Conservation (phyloP, 257 asterid genomes). For the Solanum chilense region DNA sequence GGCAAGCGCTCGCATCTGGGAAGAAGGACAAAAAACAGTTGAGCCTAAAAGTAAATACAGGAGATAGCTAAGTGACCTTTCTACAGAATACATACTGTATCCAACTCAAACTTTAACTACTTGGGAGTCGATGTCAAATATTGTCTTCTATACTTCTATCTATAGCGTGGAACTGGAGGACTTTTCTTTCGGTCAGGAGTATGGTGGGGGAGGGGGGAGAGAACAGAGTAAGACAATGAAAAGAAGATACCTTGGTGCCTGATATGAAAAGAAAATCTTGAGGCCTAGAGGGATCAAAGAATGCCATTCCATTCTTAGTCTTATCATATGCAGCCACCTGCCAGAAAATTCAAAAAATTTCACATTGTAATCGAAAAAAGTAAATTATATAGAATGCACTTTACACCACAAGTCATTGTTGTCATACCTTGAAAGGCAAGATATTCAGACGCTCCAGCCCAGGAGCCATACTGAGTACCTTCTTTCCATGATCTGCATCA, state of each 20-base stretch:
- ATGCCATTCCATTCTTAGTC: constrained; percentile 77
- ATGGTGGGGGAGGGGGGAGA: background rate
- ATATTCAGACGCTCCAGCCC: constrained; percentile 85
- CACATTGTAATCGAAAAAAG: background rate
- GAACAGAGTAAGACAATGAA: background rate
- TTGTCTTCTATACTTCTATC: background rate
- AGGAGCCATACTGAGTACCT: constrained; percentile 91
- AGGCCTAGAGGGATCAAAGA: constrained; percentile 86
- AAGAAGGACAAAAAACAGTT: background rate
- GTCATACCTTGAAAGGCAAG: constrained; percentile 71
- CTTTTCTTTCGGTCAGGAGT: background rate
- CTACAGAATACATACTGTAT: background rate
- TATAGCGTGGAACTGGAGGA: background rate
- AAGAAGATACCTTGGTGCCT: constrained; percentile 69
- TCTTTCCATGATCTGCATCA: constrained; percentile 99
- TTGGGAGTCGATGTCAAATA: background rate
- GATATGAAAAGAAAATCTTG: constrained; percentile 90
- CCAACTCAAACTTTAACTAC: background rate
- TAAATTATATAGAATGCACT: background rate
- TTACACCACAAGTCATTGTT: background rate
- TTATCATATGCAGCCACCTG: constrained; percentile 97
- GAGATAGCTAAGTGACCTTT: background rate
- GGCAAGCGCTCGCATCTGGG: constrained; percentile 84
- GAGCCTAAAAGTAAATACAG: background rate
- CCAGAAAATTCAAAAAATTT: background rate